Conservation (phyloP, 1,284 basidiomycete genomes). For the Cutaneotrichosporon cavernicola region DNA sequence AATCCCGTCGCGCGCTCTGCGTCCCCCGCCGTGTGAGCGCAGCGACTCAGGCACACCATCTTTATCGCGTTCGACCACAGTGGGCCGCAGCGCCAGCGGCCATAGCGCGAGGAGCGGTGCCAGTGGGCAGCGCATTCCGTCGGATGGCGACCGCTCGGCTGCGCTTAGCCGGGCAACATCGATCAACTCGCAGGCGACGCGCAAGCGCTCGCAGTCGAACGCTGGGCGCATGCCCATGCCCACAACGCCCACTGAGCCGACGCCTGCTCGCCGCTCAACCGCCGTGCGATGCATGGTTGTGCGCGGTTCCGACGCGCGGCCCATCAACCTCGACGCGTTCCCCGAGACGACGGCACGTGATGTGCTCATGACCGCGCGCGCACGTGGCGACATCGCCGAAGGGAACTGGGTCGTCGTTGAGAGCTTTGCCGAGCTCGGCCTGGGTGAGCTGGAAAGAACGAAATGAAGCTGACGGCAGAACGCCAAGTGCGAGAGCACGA, state of each 20-base stretch:
- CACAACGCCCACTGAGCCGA: constrained; percentile 10
- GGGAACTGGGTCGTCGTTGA: constrained; percentile 48
- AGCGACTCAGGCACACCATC: neutral
- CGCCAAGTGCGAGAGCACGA: constrained; percentile 82
- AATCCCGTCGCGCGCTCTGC: constrained; percentile 1
- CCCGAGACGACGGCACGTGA: constrained; percentile 42
- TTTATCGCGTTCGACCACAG: constrained; percentile 5
- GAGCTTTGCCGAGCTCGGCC: constrained; percentile 45
- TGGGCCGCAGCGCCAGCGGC: constrained; percentile 9
- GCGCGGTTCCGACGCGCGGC: constrained; percentile 7
- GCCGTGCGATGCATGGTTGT: constrained; percentile 20
- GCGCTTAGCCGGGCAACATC: constrained; percentile 3
- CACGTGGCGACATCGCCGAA: constrained; percentile 24
- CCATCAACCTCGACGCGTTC: constrained; percentile 37
- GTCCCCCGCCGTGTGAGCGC: constrained; percentile 8
- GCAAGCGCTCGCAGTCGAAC: constrained; percentile 16
- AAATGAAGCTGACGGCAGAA: constrained; percentile 53
- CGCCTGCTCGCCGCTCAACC: constrained; percentile 11
- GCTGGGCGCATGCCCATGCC: constrained; percentile 3
- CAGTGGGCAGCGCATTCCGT: constrained; percentile 5
- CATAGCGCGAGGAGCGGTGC: constrained; percentile 7
- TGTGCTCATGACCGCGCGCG: constrained; percentile 27
- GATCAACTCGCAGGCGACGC: constrained; percentile 1
- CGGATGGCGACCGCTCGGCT: constrained; percentile 9
- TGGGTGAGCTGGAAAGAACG: neutral